Evolutionary conservation across 768 basidiomycete species (phyloP).

Genomic region (Phaeotremella skinneri): DNA sequence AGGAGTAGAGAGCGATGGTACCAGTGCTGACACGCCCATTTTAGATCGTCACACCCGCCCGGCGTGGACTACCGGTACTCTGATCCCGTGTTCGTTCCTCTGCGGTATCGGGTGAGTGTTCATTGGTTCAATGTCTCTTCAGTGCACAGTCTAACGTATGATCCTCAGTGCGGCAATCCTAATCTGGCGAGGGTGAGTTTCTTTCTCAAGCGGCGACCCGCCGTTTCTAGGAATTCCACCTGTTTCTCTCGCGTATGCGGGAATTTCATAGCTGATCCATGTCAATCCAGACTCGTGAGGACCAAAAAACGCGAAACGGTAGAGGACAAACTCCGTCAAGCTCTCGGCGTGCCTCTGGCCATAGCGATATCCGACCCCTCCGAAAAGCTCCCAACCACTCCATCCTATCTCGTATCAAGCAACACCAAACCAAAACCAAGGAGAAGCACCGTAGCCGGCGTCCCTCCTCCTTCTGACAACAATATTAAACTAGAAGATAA

Average conservation of each 20-base stretch:
- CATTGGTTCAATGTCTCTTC: neutral
- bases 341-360: constrained; percentile 41
- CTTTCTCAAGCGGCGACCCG: too few species aligned
- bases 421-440: constrained; percentile 1
- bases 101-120: constrained; percentile 62
- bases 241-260: neutral
- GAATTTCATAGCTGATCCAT: neutral
- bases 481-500: too few species aligned
- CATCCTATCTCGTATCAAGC: neutral
- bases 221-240: too few species aligned
- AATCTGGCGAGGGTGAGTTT: constrained; percentile 63
- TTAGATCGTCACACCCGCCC: constrained; percentile 47
- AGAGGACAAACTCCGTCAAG: constrained; percentile 41
- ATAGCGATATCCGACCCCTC: neutral
- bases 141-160: neutral
- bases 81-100: constrained; percentile 72
- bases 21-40: neutral
- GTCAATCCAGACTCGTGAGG: constrained; percentile 19
- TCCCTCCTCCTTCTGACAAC: too few species aligned
- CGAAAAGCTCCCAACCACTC: too few species aligned
- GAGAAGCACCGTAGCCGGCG: too few species aligned
- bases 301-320: constrained; percentile 47
- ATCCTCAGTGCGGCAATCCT: constrained; percentile 59
- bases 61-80: constrained; percentile 56
- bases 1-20: constrained; percentile 5